Conservation (phyloP, 2,329 filamentous ascomycete species). For the Didymosphaeria variabile region DNA sequence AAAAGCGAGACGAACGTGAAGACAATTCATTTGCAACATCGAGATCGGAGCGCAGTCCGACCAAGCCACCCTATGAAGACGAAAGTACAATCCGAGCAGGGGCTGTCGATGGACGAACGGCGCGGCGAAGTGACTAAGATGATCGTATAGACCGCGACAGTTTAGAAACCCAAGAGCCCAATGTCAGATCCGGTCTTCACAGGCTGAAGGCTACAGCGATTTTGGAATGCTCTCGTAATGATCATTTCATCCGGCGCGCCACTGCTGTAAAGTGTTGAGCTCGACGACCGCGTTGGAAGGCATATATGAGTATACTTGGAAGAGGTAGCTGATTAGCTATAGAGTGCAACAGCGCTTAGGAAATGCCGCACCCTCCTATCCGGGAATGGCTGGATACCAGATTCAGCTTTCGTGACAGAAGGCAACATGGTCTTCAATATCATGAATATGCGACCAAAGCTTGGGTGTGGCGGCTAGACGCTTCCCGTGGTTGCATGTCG, state of each 20-base stretch:
- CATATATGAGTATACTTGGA: conserved; percentile 19
- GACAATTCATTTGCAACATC: conserved; percentile 3
- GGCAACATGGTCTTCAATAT: conserved; percentile 3
- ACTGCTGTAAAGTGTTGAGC: conserved; percentile 18
- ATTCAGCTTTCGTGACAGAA: background rate
- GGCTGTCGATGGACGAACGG: background rate
- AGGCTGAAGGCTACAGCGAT: background rate
- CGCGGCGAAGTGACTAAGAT: conserved; percentile 14
- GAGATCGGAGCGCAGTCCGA: conserved; percentile 18
- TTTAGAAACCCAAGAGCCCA: background rate
- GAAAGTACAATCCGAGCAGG: conserved; percentile 9
- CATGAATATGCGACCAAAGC: background rate
- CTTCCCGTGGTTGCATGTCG: conserved; percentile 34
- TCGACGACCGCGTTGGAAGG: background rate
- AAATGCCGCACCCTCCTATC: conserved; percentile 21
- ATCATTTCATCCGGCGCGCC: conserved; percentile 35
- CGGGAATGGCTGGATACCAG: conserved; percentile 13
- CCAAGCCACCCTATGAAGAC: background rate
- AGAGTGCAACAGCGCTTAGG: conserved; percentile 31
- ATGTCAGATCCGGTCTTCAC: conserved; percentile 20
- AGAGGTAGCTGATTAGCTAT: conserved; percentile 30
- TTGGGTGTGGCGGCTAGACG: conserved; percentile 15
- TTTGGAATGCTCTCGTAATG: conserved; percentile 1
- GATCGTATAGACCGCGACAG: background rate
- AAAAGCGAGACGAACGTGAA: conserved; percentile 2